Evolutionary conservation across 2,329 filamentous ascomycete species (phyloP), one percentile per base, ranked within the genome.

Genomic region (Botrytis medusae): DNA sequence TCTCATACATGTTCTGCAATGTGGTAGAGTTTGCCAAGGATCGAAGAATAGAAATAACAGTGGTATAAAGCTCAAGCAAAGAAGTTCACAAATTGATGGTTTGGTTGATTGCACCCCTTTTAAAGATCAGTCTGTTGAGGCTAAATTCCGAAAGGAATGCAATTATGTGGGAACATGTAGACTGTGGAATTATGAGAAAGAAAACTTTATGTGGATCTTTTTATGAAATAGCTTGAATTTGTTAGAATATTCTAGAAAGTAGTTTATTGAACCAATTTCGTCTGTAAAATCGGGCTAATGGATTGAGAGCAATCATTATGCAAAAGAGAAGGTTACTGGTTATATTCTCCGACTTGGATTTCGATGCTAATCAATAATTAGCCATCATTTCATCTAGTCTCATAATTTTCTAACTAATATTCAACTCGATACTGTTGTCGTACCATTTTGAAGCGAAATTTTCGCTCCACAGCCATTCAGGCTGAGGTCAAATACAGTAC

Each of bases 121-220:
- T n/a, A 16, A 5, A 54, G 12, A 54, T n/a, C 48, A n/a, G 25
- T n/a, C 12, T n/a, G 12, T 9, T 57, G 14, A 32, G 16, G 16
- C 7, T 57, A 3, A 7, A 7, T 29, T 29, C 14, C 14, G 2
- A 18, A 18, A 32, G n/a, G 14, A 57, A 32, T 29, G n/a, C 8
- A 29, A n/a, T 29, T 9, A 2, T 29, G 4, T 57, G 16, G 14
- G 51, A 14, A 18, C 3, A 32, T 3, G 6, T 7, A 8, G 8
- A 4, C 5, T 57, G 1, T n/a, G 2, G n/a, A 57, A 6, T 2
- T 2, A 4, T 4, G 6, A 29, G n/a, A 29, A 32, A 18, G 12
- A 18, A 7, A 32, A 29, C 1, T 14, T 18, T 29, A 57, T 57
- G 0, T 9, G 9, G 9, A 6, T 18, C 0, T 32, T 29, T 1